Evolutionary conservation across 2,329 filamentous ascomycete genomes (phyloP), one percentile per base, ranked within the genome.

Genomic region (Aureobasidium musti): DNA sequence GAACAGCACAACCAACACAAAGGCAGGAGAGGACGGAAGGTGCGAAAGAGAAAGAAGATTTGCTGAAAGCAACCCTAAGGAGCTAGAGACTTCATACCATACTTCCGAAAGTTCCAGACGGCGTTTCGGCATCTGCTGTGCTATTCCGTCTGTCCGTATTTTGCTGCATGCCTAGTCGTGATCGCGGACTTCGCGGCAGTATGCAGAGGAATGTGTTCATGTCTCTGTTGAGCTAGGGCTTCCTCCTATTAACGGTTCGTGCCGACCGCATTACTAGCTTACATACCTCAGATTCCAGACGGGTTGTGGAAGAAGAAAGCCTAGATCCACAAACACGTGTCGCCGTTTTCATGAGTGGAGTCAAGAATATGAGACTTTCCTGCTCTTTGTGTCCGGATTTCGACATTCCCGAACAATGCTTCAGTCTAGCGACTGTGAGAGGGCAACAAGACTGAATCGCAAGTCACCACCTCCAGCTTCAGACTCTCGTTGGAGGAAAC

Each of bases 381-480:
- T 19, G 10, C n/a, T 59, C 23, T 45, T 56, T 43, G 39, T 45
- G 19, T 43, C 54, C 54, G 54, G 39, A n/a, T n/a, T n/a, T n/a
- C n/a, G n/a, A n/a, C 11, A 45, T 43, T 43, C 19, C 39, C 54
- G 39, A 26, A n/a, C 17, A 8, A 8, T 59, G 37, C 8, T 41
- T 84, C 77, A 83, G 75, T 85, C 81, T 75, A 87, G 79, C 63
- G 79, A 79, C 70, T 85, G 82, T 47, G 84, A 85, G 70, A 89
- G 73, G 67, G 83, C 85, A 65, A 89, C 83, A 65, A 89, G 74
- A 77, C 86, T 88, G 76, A 89, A 89, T 69, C 87, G 80, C 76
- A 88, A 73, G 75, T 87, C 85, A 14, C 85, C 86, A 5, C 81
- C 84, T 57, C 81, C 81, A 21, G 80, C 81, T 68, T 81, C 79